phyloP scores from a whole-genome alignment of 2,329 filamentous ascomycete species.

The Epichloe brachyelytri region DNA sequence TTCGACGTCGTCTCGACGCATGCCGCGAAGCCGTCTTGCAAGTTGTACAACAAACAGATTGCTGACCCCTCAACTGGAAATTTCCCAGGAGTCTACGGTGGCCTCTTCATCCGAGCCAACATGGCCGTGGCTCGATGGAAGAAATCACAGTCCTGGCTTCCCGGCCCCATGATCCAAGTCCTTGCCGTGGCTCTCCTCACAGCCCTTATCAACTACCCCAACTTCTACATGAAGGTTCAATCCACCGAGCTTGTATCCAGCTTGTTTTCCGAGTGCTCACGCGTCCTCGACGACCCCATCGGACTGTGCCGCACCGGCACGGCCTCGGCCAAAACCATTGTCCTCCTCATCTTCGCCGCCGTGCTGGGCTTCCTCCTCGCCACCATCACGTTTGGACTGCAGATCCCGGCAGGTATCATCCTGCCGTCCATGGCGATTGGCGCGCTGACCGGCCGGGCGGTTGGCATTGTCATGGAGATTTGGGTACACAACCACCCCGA shows the following conservation, averaged over 20 bases:
- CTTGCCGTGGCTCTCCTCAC: conserved; percentile 67
- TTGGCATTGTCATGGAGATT: conserved; percentile 82
- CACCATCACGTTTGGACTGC: conserved; percentile 80
- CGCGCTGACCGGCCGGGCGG: conserved; percentile 74
- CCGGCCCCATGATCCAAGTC: conserved; percentile 69
- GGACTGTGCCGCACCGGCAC: conserved; percentile 81
- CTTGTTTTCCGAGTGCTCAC: conserved; percentile 81
- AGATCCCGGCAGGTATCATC: conserved; percentile 91
- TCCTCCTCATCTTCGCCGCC: conserved; percentile 71
- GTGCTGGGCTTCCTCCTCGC: conserved; percentile 76
- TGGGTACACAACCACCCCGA: conserved; percentile 67
- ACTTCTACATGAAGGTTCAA: conserved; percentile 91
- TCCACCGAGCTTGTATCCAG: conserved; percentile 82
- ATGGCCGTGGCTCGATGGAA: conserved; percentile 78
- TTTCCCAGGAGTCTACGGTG: conserved; percentile 85
- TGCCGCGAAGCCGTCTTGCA: background rate
- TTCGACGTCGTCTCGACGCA: background rate
- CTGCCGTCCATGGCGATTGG: conserved; percentile 94
- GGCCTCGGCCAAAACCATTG: conserved; percentile 68
- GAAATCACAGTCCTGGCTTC: conserved; percentile 50
- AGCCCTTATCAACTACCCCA: conserved; percentile 85
- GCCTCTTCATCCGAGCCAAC: conserved; percentile 88
- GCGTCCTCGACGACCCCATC: conserved; percentile 71
- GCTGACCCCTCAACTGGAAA: conserved; percentile 35
- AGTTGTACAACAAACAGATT: background rate